Conservation (phyloP, 345 rosid species). For the Populus alba region DNA sequence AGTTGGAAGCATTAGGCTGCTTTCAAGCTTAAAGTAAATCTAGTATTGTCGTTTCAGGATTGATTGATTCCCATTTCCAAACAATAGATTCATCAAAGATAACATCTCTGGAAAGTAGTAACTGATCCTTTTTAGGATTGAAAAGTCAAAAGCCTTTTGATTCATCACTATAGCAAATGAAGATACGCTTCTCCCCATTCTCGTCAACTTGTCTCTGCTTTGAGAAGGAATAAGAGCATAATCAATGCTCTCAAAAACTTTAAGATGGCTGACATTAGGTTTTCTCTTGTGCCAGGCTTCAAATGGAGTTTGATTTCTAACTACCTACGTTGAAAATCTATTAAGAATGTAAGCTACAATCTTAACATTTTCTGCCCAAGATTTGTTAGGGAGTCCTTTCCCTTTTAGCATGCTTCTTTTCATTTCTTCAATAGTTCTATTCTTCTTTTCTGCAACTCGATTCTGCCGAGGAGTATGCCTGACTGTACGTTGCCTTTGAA, state of each 20-base stretch:
- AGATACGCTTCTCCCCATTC: neutral
- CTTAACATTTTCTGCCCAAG: no score
- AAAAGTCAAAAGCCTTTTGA: neutral
- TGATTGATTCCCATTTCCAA: neutral
- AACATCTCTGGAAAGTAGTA: neutral
- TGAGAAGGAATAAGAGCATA: neutral
- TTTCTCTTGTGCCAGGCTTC: no score
- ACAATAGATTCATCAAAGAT: neutral
- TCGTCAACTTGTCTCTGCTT: neutral
- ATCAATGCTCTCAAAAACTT: neutral
- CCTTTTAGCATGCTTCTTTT: no score
- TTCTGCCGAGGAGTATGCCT: fast-evolving
- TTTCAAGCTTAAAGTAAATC: neutral
- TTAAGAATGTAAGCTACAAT: no score
- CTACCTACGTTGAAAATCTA: no score
- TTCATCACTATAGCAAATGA: neutral
- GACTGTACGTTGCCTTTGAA: neutral
- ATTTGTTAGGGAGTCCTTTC: no score
- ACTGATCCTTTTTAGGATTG: neutral
- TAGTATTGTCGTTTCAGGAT: neutral
- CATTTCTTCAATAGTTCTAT: neutral
- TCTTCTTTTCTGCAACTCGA: fast-evolving
- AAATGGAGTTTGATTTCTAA: no score
- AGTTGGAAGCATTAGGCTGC: neutral
- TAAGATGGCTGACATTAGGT: no score